Conservation (phyloP, 2,329 filamentous ascomycete genomes). For the Gnomoniopsis smithogilvyi region DNA sequence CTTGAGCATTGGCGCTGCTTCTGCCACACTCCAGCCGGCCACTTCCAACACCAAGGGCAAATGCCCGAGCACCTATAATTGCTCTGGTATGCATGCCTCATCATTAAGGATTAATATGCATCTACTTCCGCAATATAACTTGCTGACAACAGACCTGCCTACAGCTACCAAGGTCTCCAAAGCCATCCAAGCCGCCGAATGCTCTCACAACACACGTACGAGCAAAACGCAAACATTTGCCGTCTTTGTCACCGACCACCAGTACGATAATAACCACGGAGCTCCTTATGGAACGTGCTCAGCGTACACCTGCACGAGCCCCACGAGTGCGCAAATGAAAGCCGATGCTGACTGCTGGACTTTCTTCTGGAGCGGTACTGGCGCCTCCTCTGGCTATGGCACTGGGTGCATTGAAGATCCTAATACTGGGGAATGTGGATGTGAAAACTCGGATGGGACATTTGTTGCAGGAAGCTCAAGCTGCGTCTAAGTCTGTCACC, state of each 20-base stretch:
- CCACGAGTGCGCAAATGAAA: constrained; percentile 27
- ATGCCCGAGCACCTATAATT: constrained; percentile 26
- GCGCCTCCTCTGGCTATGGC: constrained; percentile 28
- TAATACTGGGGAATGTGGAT: constrained; percentile 35
- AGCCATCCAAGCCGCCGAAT: constrained; percentile 35
- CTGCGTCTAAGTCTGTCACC: constrained; percentile 19
- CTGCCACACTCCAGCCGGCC: constrained; percentile 29
- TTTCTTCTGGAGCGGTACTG: constrained; percentile 35
- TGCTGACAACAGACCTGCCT: no score
- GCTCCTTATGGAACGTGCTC: constrained; percentile 45
- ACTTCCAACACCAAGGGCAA: constrained; percentile 34
- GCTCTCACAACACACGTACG: constrained; percentile 34
- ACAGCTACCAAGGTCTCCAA: constrained; percentile 29
- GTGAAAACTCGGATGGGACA: constrained; percentile 37
- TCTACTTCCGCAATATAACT: no score
- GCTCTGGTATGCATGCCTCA: constrained; percentile 13
- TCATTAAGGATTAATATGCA: no score
- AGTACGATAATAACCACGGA: constrained; percentile 39
- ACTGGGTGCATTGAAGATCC: constrained; percentile 37
- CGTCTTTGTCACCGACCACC: constrained; percentile 38
- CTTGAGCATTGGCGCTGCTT: no score
- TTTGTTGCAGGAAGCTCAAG: constrained; percentile 30
- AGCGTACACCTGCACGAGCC: constrained; percentile 37
- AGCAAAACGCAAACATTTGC: constrained; percentile 32
- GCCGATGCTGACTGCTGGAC: constrained; percentile 36